Evolutionary conservation across 768 basidiomycete genomes (phyloP).

Genomic region (Trametes elegans): DNA sequence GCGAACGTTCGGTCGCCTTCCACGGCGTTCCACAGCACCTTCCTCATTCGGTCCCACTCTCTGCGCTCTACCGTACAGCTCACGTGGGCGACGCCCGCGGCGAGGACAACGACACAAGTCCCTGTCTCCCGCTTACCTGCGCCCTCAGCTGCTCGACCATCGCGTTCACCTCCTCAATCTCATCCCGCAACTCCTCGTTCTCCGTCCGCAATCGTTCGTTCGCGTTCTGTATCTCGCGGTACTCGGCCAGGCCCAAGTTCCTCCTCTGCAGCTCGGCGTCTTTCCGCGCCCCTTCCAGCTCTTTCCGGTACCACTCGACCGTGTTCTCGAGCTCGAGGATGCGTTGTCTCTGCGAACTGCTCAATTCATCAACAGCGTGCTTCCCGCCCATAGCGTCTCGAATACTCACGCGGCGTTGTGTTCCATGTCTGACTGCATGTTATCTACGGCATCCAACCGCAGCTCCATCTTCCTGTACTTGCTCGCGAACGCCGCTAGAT

Average conservation of each 20-base stretch:
- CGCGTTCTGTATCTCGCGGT: slow-evolving; percentile 44
- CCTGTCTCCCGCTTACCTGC: slow-evolving; percentile 47
- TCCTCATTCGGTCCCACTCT: slow-evolving; percentile 4
- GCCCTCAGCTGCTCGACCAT: slow-evolving; percentile 68
- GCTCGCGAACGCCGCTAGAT: slow-evolving; percentile 54
- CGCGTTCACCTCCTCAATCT: slow-evolving; percentile 64
- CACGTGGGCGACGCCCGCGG: slow-evolving; percentile 30
- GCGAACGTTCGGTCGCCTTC: slow-evolving; percentile 36
- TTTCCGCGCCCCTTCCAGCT: slow-evolving; percentile 34
- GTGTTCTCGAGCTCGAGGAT: slow-evolving; percentile 63
- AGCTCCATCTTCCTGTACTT: slow-evolving; percentile 67
- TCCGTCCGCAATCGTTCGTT: slow-evolving; percentile 57
- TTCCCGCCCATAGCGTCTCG: background rate
- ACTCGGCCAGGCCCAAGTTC: slow-evolving; percentile 29
- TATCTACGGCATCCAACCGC: slow-evolving; percentile 56
- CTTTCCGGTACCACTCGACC: slow-evolving; percentile 45
- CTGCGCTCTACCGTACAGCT: background rate
- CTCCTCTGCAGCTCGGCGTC: slow-evolving; percentile 2
- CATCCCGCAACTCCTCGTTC: slow-evolving; percentile 53
- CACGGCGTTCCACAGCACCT: slow-evolving; percentile 21
- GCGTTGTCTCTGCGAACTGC: slow-evolving; percentile 55
- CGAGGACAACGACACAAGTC: slow-evolving; percentile 48
- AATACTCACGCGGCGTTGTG: slow-evolving; percentile 56
- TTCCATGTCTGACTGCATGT: slow-evolving; percentile 52
- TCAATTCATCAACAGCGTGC: background rate